Evolutionary conservation across 306 rosid genomes (phyloP), one percentile per base, ranked within the genome.

Genomic region (Luffa aegyptiaca): DNA sequence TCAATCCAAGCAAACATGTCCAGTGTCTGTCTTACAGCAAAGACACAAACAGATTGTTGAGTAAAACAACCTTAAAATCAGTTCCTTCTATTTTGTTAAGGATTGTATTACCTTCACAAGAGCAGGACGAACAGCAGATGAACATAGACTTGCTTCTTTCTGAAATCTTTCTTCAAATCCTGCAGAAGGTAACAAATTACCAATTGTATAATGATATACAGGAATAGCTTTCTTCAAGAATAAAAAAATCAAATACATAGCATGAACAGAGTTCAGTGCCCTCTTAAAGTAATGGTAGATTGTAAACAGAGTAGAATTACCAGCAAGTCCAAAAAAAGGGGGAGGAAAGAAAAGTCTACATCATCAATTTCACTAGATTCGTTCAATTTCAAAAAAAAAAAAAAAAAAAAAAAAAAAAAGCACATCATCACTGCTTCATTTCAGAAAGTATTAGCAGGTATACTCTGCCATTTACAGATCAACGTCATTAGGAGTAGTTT

Each of bases 111-210:
- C 99, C 97, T 95, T 95, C 80, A 96, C 95, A 9, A 96, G 87
- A 80, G 98, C 87, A 66, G 99, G 99, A 68, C 92, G 94, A 81
- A 96, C 83, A 51, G 97, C 91, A 26, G 99, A 96, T 79, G 99
- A 91, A 86, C 96, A 87, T 48, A 91, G 90, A 80, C 85, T 84
- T 82, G 94, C 92, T 89, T 96, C 99, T 88, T 90, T 96, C 90
- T 96, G 97, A 87, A 96, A 96, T 84, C 99, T 87, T 56, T 96
- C 99, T 89, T 96, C 99, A 89, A 96, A 96, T 66, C 99, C 99
- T 96, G 84, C 52, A 71, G 55, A 20, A 78, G 80, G 83, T 48
- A 55, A 35, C 21, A 73, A 44, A 63, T 69, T 16, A 52, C 18
- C 17, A 14, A 51, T 21, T n/a, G 10, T 51, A 75, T 10, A 53